Percentiles rank a stretch among this genome's conserved stretches.
Conservation (phyloP, 129 eudicot genomes). For the Centella asiatica region DNA sequence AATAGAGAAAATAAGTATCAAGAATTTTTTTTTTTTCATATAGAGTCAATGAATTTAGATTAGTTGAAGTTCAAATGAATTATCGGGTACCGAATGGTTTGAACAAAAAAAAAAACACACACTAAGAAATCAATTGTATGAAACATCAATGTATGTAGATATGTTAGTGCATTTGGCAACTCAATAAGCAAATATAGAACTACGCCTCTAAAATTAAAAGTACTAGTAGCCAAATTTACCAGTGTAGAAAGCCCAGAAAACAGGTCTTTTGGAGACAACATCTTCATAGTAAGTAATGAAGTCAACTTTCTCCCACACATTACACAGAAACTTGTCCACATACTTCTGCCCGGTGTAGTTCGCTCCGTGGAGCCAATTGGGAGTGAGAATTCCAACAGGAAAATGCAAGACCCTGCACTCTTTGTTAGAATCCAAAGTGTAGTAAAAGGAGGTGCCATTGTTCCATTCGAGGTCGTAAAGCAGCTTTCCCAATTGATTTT, state of each 20-base stretch:
- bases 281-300: conserved; percentile 50
- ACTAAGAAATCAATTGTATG: too few species aligned
- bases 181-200: too few species aligned
- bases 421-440: conserved; percentile 23
- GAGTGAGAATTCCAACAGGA: conserved; percentile 40
- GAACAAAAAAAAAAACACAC: too few species aligned
- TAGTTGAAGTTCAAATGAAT: too few species aligned
- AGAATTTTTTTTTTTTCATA: too few species aligned
- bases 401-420: conserved; percentile 23
- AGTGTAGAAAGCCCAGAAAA: conserved; percentile 34
- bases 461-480: conserved; percentile 46
- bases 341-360: conserved; percentile 26
- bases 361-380: conserved; percentile 45
- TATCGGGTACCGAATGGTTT: too few species aligned
- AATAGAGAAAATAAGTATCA: too few species aligned
- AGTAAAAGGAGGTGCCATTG: conserved; percentile 38
- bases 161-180: too few species aligned
- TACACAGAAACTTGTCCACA: conserved; percentile 41
- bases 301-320: conserved; percentile 54
- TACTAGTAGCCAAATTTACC: conserved; percentile 9
- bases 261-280: conserved; percentile 43
- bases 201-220: too few species aligned
- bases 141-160: too few species aligned
- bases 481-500: conserved; percentile 29
- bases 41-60: too few species aligned